Percentiles rank a stretch among this genome's conserved stretches.
phyloP scores from a whole-genome alignment of 129 eudicot genomes.

The Chrysanthemum lavandulifolium region DNA sequence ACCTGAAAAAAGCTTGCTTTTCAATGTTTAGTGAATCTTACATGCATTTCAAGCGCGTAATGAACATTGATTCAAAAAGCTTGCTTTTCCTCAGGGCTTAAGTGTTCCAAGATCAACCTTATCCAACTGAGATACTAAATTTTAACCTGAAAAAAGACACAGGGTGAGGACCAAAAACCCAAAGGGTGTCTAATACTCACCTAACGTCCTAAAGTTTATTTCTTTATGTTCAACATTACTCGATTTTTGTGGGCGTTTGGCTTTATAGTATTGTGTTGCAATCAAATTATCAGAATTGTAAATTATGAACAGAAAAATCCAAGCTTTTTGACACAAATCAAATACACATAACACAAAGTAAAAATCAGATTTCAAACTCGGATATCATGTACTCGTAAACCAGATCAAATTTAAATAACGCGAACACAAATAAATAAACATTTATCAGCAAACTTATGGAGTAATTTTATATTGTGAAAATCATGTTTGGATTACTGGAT shows the following conservation, averaged over 20 bases:
- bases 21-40: constrained; percentile 31
- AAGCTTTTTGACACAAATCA: too few relatives aligned
- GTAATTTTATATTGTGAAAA: too few relatives aligned
- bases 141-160: constrained; percentile 41
- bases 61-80: constrained; percentile 95
- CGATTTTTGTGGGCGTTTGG: constrained; percentile 12
- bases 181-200: constrained; percentile 32
- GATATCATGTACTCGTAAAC: too few relatives aligned
- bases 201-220: constrained; percentile 49
- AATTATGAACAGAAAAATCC: background rate
- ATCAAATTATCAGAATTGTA: background rate
- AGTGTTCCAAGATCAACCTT: constrained; percentile 65
- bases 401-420: too few relatives aligned
- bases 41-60: constrained; percentile 85
- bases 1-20: too few relatives aligned
- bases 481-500: too few relatives aligned
- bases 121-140: constrained; percentile 57
- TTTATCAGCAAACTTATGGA: too few relatives aligned
- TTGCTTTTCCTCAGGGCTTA: constrained; percentile 68
- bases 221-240: constrained; percentile 54
- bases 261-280: background rate
- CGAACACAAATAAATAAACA: too few relatives aligned
- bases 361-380: too few relatives aligned
- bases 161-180: background rate
- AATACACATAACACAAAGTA: too few relatives aligned